Conservation (phyloP, 1,284 basidiomycete species). For the Porodaedalea pini region DNA sequence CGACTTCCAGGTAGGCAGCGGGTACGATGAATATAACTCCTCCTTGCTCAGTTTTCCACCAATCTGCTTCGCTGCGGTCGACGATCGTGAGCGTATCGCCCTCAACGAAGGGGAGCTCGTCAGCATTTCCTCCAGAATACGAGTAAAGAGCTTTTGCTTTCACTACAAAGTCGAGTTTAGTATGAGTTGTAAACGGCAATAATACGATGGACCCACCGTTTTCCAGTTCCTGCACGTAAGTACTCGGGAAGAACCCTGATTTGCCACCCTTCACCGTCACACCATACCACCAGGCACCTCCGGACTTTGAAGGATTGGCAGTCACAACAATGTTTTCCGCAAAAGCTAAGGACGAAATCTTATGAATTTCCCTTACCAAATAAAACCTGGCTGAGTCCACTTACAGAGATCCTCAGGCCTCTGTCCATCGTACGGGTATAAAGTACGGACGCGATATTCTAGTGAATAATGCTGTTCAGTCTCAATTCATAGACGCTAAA, state of each 20-base stretch:
- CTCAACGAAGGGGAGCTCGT: conserved; percentile 81
- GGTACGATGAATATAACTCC: conserved; percentile 87
- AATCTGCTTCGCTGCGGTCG: conserved; percentile 78
- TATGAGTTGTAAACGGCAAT: not conserved
- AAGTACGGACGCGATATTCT: conserved; percentile 73
- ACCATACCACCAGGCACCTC: conserved; percentile 93
- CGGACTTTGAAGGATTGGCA: conserved; percentile 82
- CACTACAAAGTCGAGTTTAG: conserved; percentile 33
- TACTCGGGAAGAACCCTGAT: conserved; percentile 88
- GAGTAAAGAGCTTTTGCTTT: conserved; percentile 78
- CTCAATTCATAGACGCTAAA: not conserved
- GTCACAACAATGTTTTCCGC: conserved; percentile 75
- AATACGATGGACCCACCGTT: conserved; percentile 50
- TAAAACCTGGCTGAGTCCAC: conserved; percentile 26
- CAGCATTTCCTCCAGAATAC: conserved; percentile 65
- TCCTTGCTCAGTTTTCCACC: conserved; percentile 90
- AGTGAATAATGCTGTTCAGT: conserved; percentile 18
- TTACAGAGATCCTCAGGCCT: conserved; percentile 83
- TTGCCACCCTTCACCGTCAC: conserved; percentile 63
- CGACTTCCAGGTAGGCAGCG: conserved; percentile 80
- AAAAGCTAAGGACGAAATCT: conserved; percentile 56
- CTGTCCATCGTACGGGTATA: conserved; percentile 83
- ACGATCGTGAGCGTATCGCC: conserved; percentile 76
- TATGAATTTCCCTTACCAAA: not conserved
- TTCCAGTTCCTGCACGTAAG: conserved; percentile 75